phyloP scores from a whole-genome alignment of 352 stramenopile species.

The Pythium insidiosum region DNA sequence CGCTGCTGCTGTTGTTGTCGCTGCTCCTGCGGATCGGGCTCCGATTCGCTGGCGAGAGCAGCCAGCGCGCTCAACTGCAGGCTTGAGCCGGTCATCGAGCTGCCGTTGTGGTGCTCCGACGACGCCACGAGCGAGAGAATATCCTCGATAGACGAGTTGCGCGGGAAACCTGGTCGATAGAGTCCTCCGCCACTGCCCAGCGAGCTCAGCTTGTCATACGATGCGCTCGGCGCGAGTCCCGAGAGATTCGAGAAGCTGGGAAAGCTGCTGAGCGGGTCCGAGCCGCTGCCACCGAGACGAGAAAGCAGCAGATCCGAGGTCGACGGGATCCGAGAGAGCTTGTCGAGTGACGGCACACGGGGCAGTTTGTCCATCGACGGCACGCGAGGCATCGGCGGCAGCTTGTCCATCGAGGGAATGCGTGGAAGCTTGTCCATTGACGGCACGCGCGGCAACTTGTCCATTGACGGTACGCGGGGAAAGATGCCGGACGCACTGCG shows the following conservation, averaged over 20 bases:
- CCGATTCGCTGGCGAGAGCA: conserved; percentile 51
- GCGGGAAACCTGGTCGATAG: conserved; percentile 40
- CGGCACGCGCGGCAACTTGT: conserved; percentile 45
- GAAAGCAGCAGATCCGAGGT: conserved; percentile 67
- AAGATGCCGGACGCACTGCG: conserved; percentile 76
- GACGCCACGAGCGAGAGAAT: conserved; percentile 80
- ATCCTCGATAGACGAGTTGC: conserved; percentile 84
- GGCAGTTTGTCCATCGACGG: conserved; percentile 66
- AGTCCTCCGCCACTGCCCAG: conserved; percentile 22
- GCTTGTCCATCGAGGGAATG: conserved; percentile 69
- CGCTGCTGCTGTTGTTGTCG: conserved; percentile 10
- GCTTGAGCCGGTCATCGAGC: conserved; percentile 40
- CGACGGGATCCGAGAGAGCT: conserved; percentile 32
- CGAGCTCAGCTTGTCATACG: conserved; percentile 67
- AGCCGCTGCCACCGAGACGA: conserved; percentile 54
- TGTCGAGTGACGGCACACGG: conserved; percentile 38
- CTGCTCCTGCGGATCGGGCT: conserved; percentile 52
- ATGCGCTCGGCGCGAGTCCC: conserved; percentile 49
- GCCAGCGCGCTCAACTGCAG: conserved; percentile 62
- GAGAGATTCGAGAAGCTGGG: conserved; percentile 73
- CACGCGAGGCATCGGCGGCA: conserved; percentile 48
- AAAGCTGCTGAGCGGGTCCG: conserved; percentile 69
- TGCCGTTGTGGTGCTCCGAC: conserved; percentile 43
- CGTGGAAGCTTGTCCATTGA: conserved; percentile 59
- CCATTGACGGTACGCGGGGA: conserved; percentile 63